Conservation (phyloP, 345 rosid species). For the Eutrema yunnanense region DNA sequence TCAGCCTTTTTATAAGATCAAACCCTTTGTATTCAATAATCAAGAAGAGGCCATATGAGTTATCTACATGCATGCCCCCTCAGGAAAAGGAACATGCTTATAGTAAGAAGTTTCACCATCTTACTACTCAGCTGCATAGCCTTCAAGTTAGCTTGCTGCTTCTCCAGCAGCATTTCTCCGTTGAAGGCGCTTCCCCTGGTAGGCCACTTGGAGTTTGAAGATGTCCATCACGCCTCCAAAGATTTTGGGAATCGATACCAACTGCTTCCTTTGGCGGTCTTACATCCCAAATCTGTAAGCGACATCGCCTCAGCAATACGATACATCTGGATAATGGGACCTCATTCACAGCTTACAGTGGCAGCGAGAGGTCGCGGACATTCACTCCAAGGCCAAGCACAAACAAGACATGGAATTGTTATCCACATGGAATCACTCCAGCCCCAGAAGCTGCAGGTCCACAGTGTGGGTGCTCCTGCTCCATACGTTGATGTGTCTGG, state of each 20-base stretch:
- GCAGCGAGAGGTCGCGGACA: conserved; percentile 94
- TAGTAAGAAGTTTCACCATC: conserved; percentile 49
- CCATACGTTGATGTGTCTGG: conserved; percentile 78
- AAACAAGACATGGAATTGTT: conserved; percentile 67
- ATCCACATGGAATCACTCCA: conserved; percentile 74
- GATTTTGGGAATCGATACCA: conserved; percentile 82
- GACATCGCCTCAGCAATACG: conserved; percentile 69
- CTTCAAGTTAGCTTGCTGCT: conserved; percentile 48
- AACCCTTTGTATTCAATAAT: conserved; percentile 18
- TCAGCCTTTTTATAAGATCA: conserved; percentile 29
- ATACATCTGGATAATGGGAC: conserved; percentile 83
- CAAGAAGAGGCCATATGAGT: conserved; percentile 36
- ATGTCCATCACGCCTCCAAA: conserved; percentile 64
- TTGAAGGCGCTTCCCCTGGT: conserved; percentile 52
- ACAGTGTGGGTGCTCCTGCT: conserved; percentile 31
- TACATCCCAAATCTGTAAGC: conserved; percentile 71
- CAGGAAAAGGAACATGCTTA: conserved; percentile 41
- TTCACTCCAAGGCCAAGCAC: conserved; percentile 85
- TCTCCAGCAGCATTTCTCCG: conserved; percentile 59
- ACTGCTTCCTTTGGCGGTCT: conserved; percentile 62
- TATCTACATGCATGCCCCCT: conserved; percentile 33
- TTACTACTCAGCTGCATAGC: conserved; percentile 60
- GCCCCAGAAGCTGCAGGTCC: conserved; percentile 39
- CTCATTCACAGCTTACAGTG: conserved; percentile 69
- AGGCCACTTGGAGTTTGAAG: conserved; percentile 66